These are phyloP conservation scores for Penicillium sp. DNA, from an alignment of 2,329 filamentous ascomycete genomes.

Conservation along the genomic window DNA sequence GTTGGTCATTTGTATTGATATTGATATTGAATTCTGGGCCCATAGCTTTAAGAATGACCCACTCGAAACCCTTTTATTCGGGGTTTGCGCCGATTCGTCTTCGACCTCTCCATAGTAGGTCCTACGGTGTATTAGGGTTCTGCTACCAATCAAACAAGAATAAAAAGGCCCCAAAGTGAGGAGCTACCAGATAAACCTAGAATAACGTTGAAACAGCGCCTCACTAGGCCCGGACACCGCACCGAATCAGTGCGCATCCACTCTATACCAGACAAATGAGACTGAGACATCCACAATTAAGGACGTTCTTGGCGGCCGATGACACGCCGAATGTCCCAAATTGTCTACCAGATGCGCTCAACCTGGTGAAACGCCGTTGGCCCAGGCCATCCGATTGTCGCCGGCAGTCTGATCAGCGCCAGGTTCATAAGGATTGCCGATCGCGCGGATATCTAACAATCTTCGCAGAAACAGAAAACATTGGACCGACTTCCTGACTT, in stretches of 20 bases:
- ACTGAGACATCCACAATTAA: constrained; percentile 4
- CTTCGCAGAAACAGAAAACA: constrained; percentile 6
- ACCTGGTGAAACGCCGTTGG: not conserved
- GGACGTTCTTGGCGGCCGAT: not conserved
- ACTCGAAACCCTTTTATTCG: not conserved
- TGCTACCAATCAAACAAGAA: not conserved
- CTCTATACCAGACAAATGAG: constrained; percentile 5
- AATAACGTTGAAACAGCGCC: constrained; percentile 5
- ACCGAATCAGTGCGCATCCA: not conserved
- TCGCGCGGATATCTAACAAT: not conserved
- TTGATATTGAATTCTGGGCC: not conserved
- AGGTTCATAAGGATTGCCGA: not conserved
- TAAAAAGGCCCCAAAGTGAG: no score
- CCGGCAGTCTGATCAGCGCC: not conserved
- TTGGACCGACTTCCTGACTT: constrained; percentile 11
- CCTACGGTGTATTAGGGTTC: not conserved
- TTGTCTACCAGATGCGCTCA: not conserved
- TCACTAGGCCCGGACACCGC: not conserved
- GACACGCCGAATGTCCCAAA: constrained; percentile 2
- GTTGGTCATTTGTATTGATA: not conserved
- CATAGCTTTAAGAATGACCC: not conserved
- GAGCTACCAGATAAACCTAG: no score
- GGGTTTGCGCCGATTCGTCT: not conserved
- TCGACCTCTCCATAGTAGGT: not conserved
- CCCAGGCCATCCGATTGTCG: not conserved